These are phyloP conservation scores for Sporothrix pallida DNA, from an alignment of 2,329 filamentous ascomycete species.

Conservation along the genomic window DNA sequence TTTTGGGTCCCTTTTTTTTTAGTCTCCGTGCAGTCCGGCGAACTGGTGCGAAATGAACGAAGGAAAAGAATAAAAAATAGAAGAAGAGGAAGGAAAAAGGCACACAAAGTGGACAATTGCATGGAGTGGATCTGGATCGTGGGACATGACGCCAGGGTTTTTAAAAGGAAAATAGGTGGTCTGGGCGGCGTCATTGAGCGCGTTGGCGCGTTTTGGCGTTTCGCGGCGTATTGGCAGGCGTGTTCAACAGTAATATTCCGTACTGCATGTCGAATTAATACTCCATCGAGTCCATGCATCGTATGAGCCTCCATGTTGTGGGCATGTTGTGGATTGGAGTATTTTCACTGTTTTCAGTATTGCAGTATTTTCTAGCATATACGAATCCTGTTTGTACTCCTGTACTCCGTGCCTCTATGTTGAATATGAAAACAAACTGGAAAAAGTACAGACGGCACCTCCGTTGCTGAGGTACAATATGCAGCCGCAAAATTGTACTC, in stretches of 20 bases:
- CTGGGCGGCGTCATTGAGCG: constrained; percentile 18
- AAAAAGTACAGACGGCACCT: not conserved
- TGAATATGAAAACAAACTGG: too few species aligned
- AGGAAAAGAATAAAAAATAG: too few species aligned
- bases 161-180: not conserved
- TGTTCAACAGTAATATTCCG: not conserved
- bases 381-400: not conserved
- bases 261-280: not conserved
- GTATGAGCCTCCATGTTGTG: constrained; percentile 1
- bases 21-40: constrained; percentile 26
- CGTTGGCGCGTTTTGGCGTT: not conserved
- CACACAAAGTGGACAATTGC: not conserved
- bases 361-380: not conserved
- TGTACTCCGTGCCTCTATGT: not conserved
- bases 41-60: not conserved
- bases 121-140: not conserved
- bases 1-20: constrained; percentile 5
- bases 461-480: not conserved
- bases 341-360: not conserved
- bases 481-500: constrained; percentile 10
- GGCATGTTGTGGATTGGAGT: not conserved
- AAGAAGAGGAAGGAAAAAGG: not conserved
- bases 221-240: not conserved
- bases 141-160: not conserved
- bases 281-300: not conserved